Evolutionary conservation across 805 yeast genomes (phyloP), one percentile per base, ranked within the genome.

Genomic region (Ogataea dorogensis): DNA sequence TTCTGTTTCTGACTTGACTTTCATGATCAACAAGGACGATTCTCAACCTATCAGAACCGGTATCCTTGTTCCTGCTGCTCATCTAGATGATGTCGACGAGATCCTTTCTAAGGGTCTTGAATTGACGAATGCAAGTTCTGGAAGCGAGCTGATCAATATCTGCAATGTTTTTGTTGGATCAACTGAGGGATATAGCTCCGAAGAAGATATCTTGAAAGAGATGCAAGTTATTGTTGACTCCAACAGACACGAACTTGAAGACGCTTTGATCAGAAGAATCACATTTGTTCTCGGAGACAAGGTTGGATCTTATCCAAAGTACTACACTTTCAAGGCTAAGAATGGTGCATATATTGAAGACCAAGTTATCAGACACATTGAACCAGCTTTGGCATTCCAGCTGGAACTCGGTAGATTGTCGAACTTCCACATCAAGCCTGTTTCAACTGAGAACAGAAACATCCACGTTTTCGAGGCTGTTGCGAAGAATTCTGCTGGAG

Each of bases 301-400:
- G 36, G 79, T 79, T 53, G 98, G 98, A 47, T 61, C 84, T 32
- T 89, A 91, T 64, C 98, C 98, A 53, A 86, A 84, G 64, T 93
- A 91, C 71, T 93, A 81, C 70, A 93, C 98, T 24, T 93, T 86
- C 76, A 86, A 85, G 56, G 46, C 54, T 12, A 25, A 51, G 11
- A 95, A 91, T 44, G 95, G 95, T 34, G 73, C 73, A 23, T 93
- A 84, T 59, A 55, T 53, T 22, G 99, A 93, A 68, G 95, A 93
- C 68, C 79, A 81, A 65, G 89, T 89, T 14, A 85, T 93, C 61
- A 88, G 99, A 70, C 97, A 93, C 61, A 88, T 93, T 51, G 98
- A 93, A 65, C 99, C 99, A 16, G 96, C 98, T 26, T 73, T 91
- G 54, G 98, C 98, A 34, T 93, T 80, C 84, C 98, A 93, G 70